Evolutionary conservation across 495 filamentous ascomycete species (phyloP), one percentile per base, ranked within the genome.

Genomic region (Penicillium chermesinum): DNA sequence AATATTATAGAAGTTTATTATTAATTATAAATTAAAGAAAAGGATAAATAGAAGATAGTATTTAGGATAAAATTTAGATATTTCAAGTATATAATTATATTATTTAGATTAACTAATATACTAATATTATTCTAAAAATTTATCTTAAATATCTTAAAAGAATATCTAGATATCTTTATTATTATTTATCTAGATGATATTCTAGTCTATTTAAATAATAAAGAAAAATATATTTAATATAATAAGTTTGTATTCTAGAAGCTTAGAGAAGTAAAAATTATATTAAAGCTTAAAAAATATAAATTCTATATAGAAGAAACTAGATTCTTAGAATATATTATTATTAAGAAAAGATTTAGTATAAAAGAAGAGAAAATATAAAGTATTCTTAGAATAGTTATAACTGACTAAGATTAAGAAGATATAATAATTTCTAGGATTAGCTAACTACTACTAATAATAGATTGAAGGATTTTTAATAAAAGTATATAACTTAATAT

Each of bases 1-100:
- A 44, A 68, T 41, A 52, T 62, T 21, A 51, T 30, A 30, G 46
- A 53, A 15, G 33, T 19, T 19, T 58, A 53, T 49, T 32, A 62
- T 39, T n/a, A 32, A 36, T 59, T 16, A 10, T 16, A 30, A 18
- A 59, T 57, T 18, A 47, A 49, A 13, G 21, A 42, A 42, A 43
- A 36, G 19, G 14, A 58, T 32, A 32, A 58, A 50, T 58, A 34
- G 38, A 51, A 53, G 52, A 60, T 41, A 17, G 49, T 41, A 41
- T 60, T 60, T 36, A 25, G 22, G 14, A 62, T 30, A 38, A 39
- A 58, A 19, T 59, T 35, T 14, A 17, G 48, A 38, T 21, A 54
- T 17, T 59, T 35, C 19, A 18, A 62, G 41, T 59, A 51, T 20
- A 14, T 41, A 19, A 38, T 63, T 18, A 55, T 57, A 37, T 37